Evolutionary conservation across 495 filamentous ascomycete species (phyloP), one percentile per base, ranked within the genome.

Genomic region (Penicillium lagena): DNA sequence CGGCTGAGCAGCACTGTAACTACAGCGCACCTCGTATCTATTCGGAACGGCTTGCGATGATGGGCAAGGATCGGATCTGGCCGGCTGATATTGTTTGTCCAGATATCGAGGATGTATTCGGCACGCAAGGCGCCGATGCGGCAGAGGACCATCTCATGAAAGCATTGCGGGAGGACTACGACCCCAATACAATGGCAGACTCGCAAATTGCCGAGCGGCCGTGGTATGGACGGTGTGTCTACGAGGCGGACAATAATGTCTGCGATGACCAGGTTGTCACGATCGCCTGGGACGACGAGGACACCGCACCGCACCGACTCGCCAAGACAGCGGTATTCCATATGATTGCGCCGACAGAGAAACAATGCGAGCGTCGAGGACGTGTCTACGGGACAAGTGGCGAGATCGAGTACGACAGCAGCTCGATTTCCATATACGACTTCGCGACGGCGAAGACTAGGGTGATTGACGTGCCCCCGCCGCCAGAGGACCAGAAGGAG

Each of bases 151-250:
- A 53, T 15, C 58, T 78, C n/a, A 40, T 70, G 14, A 35, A 39
- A 2, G 37, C 48, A 4, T 71, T 98, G 1, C 58, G 58, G 1
- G 80, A 87, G 46, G 81, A 96, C 60, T 96, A 95, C 52, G 70
- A 78, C 31, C 37, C 35, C 2, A 12, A 14, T 6, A 52, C 65
- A 7, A 78, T 77, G 1, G 52, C 72, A 1, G 64, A 69, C 9
- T 48, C 49, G 13, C 70, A 81, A 7, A 72, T 90, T 9, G 74
- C 82, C 40, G 43, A 64, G 9, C 67, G 79, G 13, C 82, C 84
- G 12, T 96, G 89, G 90, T 96, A 88, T 54, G 93, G 93, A 1
- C 80, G 90, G 29, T 98, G 94, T 59, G 93, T 98, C 8, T 98
- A 83, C 64, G 93, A 96, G 60, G 73, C 82, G 12, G 88, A 90